Percentiles rank a stretch among this genome's conserved stretches.
Conservation (phyloP, 345 rosid species). For the Lumnitzera littorea region DNA sequence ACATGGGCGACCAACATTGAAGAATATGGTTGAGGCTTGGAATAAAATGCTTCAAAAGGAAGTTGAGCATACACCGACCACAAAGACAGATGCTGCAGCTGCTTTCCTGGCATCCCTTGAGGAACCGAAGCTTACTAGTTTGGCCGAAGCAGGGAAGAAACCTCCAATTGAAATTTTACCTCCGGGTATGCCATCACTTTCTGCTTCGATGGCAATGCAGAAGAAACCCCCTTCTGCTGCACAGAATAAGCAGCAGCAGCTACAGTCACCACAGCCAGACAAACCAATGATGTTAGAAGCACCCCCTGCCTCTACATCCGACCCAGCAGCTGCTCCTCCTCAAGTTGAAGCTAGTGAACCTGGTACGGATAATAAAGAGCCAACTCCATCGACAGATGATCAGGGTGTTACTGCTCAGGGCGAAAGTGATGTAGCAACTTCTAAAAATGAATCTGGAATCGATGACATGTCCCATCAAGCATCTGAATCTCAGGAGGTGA, state of each 20-base stretch:
- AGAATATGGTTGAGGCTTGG: slow-evolving; percentile 85
- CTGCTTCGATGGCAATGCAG: slow-evolving; percentile 61
- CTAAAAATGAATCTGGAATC: slow-evolving; percentile 11
- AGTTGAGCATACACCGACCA: slow-evolving; percentile 61
- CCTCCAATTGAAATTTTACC: slow-evolving; percentile 87
- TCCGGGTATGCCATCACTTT: slow-evolving; percentile 87
- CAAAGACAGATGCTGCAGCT: slow-evolving; percentile 85
- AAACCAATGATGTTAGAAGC: slow-evolving; percentile 55
- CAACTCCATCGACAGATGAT: slow-evolving; percentile 19
- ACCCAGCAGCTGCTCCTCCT: slow-evolving; percentile 21
- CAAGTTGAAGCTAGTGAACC: slow-evolving; percentile 29
- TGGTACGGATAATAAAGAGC: slow-evolving; percentile 3
- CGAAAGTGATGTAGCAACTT: slow-evolving; percentile 18
- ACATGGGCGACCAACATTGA: slow-evolving; percentile 88
- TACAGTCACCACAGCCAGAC: slow-evolving; percentile 18
- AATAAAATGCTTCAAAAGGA: slow-evolving; percentile 85
- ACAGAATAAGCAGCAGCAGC: slow-evolving; percentile 40
- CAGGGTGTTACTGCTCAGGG: slow-evolving; percentile 21
- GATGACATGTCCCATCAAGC: slow-evolving; percentile 13
- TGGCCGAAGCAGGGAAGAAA: slow-evolving; percentile 76
- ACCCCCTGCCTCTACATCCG: slow-evolving; percentile 37
- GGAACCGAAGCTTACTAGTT: slow-evolving; percentile 81
- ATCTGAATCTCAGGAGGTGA: slow-evolving; percentile 21
- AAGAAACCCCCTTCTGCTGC: slow-evolving; percentile 48
- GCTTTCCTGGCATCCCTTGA: slow-evolving; percentile 89